Evolutionary conservation across 139 green algal genomes (phyloP), one percentile per base, ranked within the genome.

Genomic region (Auxenochlorella pyrenoidosa): DNA sequence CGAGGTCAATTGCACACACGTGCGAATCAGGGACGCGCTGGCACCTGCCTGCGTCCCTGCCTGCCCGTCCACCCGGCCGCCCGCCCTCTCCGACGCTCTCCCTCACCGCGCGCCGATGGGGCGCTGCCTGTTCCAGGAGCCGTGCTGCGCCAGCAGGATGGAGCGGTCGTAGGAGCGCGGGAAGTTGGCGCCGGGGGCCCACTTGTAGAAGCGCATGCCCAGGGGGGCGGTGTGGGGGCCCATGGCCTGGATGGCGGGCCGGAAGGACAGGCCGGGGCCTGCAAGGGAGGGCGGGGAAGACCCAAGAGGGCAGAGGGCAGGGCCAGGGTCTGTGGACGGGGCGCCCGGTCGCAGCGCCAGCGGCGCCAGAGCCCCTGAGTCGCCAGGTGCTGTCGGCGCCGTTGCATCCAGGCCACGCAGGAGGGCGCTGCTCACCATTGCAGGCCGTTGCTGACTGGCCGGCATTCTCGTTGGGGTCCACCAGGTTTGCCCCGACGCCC

Each of bases 131-230:
- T 92, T 89, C 87, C 82, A 89, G 34, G 43, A 82, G 6, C 89
- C 89, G 58, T 88, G 89, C 82, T 88, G 79, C 54, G 89, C 89
- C 6, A 90, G 86, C 70, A 92, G 80, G 76, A 88, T 83, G 65
- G 73, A 79, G n/a, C 79, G 71, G 73, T 86, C 34, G 77, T 88
- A 92, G 24, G 43, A 2, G 12, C 65, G 26, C 0, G 89, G 89
- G 65, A 90, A 92, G 80, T 77, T 85, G 63, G 80, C 80, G 18
- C 60, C 80, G 2, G 80, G 34, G 30, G 41, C 43, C 80, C 80
- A 85, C 28, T 43, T 43, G 80, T 85, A 85, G 63, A 85, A 85
- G 41, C 80, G 80, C 89, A 92, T 90, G 38, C 89, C 89, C 16
- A 92, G 82, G 8, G 89, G 76, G 1, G 89, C 86, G 24, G 86